A percentile compares a stretch with the other conserved stretches of the same genome.
Evolutionary conservation across 768 basidiomycete species (phyloP).

Genomic region (Lentinula raphanica): DNA sequence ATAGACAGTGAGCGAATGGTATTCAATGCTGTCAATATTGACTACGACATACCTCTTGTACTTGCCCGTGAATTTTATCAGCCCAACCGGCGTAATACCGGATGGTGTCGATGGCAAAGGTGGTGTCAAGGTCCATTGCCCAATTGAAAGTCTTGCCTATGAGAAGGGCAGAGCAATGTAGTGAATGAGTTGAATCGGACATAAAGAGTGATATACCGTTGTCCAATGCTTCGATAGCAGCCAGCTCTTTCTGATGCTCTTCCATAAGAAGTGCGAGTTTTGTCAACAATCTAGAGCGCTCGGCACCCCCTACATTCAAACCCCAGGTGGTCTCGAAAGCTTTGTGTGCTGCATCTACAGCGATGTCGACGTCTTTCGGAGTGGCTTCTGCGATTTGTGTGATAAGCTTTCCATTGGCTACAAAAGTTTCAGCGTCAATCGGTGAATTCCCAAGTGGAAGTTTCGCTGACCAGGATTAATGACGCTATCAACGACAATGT

Average conservation of each 20-base stretch:
- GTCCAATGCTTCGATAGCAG: constrained; percentile 43
- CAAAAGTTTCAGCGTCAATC: constrained; percentile 15
- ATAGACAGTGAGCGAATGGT: background rate
- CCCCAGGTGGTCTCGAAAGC: constrained; percentile 36
- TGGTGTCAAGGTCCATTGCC: constrained; percentile 15
- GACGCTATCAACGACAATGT: constrained; percentile 30
- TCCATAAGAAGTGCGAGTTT: constrained; percentile 48
- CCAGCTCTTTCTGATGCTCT: constrained; percentile 35
- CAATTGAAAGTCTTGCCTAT: constrained; percentile 20
- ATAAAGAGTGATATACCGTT: constrained; percentile 22
- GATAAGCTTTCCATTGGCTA: constrained; percentile 54
- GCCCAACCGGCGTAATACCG: constrained; percentile 51
- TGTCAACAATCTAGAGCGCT: constrained; percentile 32
- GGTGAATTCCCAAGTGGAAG: background rate
- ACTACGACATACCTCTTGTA: constrained; percentile 22
- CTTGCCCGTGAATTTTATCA: constrained; percentile 44
- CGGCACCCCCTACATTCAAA: constrained; percentile 29
- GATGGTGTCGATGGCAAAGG: constrained; percentile 25
- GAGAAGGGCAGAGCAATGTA: background rate
- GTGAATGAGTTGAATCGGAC: background rate
- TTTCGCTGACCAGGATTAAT: constrained; percentile 36
- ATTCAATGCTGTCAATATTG: background rate
- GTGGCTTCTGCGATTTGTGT: constrained; percentile 48
- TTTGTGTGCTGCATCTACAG: constrained; percentile 57
- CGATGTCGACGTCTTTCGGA: constrained; percentile 56